Conservation (phyloP, 1,284 basidiomycete species). For the Marasmius sp. region DNA sequence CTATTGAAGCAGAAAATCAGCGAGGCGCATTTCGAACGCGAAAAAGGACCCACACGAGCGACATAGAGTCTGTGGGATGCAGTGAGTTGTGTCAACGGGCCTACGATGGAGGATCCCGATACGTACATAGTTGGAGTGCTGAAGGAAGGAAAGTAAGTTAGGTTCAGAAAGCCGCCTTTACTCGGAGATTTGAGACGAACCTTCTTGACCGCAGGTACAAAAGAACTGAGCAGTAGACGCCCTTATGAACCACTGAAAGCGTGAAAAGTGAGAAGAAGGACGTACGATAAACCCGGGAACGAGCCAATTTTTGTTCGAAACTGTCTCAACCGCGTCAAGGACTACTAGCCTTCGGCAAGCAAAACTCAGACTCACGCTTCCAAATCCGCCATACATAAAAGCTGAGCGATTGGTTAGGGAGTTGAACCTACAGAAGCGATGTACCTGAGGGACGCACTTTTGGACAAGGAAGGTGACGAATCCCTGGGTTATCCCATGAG, state of each 20-base stretch:
- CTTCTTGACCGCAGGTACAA: neutral
- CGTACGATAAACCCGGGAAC: neutral
- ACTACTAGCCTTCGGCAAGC: neutral
- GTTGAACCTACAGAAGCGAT: neutral
- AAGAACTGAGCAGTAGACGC: neutral
- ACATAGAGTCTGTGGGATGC: neutral
- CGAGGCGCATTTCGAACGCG: neutral
- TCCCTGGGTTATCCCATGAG: neutral
- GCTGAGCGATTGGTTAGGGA: neutral
- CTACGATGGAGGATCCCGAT: neutral
- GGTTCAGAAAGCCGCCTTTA: neutral
- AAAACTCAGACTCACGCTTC: neutral
- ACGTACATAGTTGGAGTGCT: neutral
- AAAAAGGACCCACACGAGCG: neutral
- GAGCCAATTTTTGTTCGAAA: neutral
- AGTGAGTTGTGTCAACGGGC: too few species aligned
- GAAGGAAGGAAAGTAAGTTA: neutral
- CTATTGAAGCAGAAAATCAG: neutral
- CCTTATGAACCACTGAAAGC: neutral
- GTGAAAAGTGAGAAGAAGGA: neutral
- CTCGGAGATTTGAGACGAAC: neutral
- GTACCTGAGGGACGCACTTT: neutral
- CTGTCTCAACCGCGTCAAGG: neutral
- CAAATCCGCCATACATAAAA: neutral
- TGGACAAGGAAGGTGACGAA: neutral